Evolutionary conservation across 2,329 filamentous ascomycete genomes (phyloP).

Genomic region (Rutstroemia sp.): DNA sequence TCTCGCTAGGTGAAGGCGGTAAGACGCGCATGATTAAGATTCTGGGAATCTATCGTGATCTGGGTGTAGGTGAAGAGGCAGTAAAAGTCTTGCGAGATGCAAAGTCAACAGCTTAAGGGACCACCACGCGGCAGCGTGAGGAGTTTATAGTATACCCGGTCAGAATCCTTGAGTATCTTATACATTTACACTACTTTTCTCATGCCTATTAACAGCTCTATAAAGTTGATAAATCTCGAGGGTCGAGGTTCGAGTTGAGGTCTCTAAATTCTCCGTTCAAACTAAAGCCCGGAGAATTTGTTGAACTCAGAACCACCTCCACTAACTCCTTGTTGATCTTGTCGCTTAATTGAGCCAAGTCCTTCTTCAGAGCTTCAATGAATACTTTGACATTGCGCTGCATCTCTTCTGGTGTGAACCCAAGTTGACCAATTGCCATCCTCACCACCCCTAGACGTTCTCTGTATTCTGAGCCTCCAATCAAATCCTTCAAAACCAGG

Average conservation of each 20-base stretch:
- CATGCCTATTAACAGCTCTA: constrained; percentile 16
- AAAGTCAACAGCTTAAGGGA: constrained; percentile 17
- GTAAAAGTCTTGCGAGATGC: constrained; percentile 39
- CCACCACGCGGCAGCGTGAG: constrained; percentile 31
- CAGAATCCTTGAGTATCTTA: constrained; percentile 25
- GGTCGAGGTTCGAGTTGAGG: constrained; percentile 47
- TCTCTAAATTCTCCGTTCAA: constrained; percentile 72
- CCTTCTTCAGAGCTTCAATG: constrained; percentile 68
- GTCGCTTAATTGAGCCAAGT: constrained; percentile 60
- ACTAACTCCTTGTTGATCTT: constrained; percentile 65
- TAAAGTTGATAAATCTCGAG: constrained; percentile 43
- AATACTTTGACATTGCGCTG: constrained; percentile 76
- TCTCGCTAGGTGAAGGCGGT: constrained; percentile 32
- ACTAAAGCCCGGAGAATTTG: constrained; percentile 78
- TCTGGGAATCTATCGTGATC: constrained; percentile 51
- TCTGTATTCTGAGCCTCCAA: constrained; percentile 79
- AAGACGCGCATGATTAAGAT: constrained; percentile 43
- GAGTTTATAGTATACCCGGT: constrained; percentile 32
- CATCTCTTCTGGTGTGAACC: constrained; percentile 81
- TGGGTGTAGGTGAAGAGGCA: constrained; percentile 53
- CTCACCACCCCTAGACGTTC: constrained; percentile 79
- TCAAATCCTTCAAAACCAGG: constrained; percentile 68
- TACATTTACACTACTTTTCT: constrained; percentile 33
- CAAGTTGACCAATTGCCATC: constrained; percentile 85
- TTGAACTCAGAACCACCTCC: constrained; percentile 75